Evolutionary conservation across 768 basidiomycete genomes (phyloP).

Genomic region (Suillus decipiens): DNA sequence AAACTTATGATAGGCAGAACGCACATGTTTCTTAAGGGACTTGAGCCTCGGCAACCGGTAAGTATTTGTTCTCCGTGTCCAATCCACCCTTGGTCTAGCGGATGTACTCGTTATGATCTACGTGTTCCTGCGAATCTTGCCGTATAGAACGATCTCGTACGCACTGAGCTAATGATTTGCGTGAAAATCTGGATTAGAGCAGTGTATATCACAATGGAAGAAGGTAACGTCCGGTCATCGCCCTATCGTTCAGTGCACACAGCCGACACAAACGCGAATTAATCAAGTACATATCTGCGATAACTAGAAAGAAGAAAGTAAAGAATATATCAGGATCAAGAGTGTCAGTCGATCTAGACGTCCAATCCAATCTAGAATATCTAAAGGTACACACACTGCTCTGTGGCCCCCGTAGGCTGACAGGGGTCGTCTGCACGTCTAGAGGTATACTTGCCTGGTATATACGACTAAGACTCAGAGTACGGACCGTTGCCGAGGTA

Average conservation of each 20-base stretch:
- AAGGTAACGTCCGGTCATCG: neutral
- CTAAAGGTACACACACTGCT: neutral
- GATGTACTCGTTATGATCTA: conserved; percentile 91
- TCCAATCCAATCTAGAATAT: neutral
- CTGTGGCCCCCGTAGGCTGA: neutral
- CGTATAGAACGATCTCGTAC: neutral
- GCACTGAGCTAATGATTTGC: neutral
- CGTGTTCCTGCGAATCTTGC: conserved; percentile 73
- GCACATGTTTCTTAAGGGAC: conserved; percentile 73
- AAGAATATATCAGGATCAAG: neutral
- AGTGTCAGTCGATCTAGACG: neutral
- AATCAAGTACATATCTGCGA: neutral
- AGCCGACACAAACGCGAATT: neutral
- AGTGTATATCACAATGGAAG: conserved; percentile 8
- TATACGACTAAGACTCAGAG: conserved; percentile 17
- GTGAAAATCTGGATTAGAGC: conserved; percentile 14
- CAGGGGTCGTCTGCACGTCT: neutral
- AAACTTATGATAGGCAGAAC: conserved; percentile 5
- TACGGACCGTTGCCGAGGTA: conserved; percentile 58
- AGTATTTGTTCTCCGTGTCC: no score
- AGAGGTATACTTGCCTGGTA: neutral
- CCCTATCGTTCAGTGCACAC: neutral
- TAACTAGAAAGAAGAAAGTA: neutral
- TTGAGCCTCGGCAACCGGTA: conserved; percentile 22
- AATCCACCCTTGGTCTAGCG: conserved; percentile 64